Percentiles rank a stretch among this genome's conserved stretches.
These are phyloP conservation scores for Musa itinerans DNA, from an alignment of 176 grass and related monocot species.

Conservation along the genomic window DNA sequence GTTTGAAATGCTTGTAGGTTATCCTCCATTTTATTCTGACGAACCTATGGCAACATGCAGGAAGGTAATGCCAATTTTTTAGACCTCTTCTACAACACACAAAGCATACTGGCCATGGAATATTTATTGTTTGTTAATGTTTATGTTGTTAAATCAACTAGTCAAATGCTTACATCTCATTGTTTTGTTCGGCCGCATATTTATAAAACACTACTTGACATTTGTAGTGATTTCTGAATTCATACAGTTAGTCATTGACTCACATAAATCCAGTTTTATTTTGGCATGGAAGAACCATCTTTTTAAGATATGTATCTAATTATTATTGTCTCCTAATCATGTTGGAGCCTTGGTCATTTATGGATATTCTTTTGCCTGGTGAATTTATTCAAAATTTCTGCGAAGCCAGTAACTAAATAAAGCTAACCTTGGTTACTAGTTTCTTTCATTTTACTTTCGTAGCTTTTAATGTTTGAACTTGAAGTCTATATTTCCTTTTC, in stretches of 20 bases:
- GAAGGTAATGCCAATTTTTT: slow-evolving; percentile 14
- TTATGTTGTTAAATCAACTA: background rate
- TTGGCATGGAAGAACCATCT: background rate
- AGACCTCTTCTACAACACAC: background rate
- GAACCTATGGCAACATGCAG: slow-evolving; percentile 25
- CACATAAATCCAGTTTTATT: background rate
- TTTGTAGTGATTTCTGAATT: too few relatives aligned
- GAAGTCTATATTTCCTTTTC: background rate
- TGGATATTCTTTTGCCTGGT: background rate
- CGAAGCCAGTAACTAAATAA: background rate
- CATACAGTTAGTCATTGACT: background rate
- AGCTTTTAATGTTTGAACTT: background rate
- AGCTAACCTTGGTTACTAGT: background rate
- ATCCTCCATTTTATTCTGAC: slow-evolving; percentile 32
- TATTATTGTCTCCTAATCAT: background rate
- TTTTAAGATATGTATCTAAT: background rate
- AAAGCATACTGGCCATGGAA: background rate
- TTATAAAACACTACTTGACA: too few relatives aligned
- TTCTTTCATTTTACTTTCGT: background rate
- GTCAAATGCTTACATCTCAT: background rate
- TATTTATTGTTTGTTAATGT: background rate
- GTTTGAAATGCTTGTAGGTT: slow-evolving; percentile 31
- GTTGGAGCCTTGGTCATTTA: background rate
- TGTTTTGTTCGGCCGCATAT: background rate
- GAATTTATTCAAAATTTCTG: background rate